A percentile compares a stretch with the other conserved stretches of the same genome.
Conservation (phyloP, 106 monocot species). For the Phalaenopsis equestris region DNA sequence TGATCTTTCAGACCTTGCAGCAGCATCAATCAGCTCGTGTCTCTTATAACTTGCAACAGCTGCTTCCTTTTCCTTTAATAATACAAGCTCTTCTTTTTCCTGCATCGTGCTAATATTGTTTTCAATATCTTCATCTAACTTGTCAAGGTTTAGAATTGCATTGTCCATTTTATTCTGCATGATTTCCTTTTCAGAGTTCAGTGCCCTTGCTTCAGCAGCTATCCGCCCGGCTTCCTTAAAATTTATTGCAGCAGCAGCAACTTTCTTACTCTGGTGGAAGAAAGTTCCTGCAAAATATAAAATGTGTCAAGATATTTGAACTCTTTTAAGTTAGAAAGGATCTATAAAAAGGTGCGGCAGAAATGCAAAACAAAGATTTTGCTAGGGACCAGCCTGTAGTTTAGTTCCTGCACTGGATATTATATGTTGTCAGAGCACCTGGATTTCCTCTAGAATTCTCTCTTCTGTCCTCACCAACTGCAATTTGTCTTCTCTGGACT, state of each 20-base stretch:
- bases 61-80: constrained; percentile 67
- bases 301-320: background rate
- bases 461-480: constrained; percentile 59
- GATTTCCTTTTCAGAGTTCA: constrained; percentile 58
- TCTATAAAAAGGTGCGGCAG: background rate
- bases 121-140: constrained; percentile 53
- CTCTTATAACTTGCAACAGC: constrained; percentile 53
- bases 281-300: constrained; percentile 49
- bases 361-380: background rate
- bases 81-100: constrained; percentile 51
- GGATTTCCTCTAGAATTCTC: constrained; percentile 60
- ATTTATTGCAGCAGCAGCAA: constrained; percentile 85
- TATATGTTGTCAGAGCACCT: constrained; percentile 41
- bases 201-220: constrained; percentile 74
- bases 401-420: constrained; percentile 54
- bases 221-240: constrained; percentile 91
- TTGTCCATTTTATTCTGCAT: constrained; percentile 45
- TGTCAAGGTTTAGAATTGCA: constrained; percentile 36
- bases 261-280: constrained; percentile 72
- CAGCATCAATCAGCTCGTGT: constrained; percentile 43
- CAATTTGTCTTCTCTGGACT: constrained; percentile 61
- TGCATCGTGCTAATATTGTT: constrained; percentile 36
- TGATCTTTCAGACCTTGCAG: constrained; percentile 69
- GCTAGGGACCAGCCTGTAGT: constrained; percentile 48
- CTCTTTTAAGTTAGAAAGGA: no score